Base-by-base conservation (phyloP, 352 stramenopile species). In the Globisporangium orthogonon region DNA sequence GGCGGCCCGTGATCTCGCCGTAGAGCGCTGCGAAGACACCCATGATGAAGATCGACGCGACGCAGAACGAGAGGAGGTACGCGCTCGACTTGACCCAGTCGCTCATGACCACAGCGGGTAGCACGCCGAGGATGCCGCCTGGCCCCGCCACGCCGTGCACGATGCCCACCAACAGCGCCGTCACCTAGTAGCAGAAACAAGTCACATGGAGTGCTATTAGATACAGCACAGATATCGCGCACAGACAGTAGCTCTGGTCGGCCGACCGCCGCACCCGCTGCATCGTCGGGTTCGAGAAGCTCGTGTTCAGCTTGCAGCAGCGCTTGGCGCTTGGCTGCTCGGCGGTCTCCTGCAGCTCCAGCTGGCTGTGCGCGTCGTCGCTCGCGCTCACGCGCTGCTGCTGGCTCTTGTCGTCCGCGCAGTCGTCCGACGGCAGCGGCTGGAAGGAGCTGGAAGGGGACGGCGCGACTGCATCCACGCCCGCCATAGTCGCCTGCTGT, bases 41-140 rank as follows among this genome's bases (percentile, higher is more conserved):
- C 84, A 97, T 96, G 30, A 89, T 88, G 44, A 96, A 63, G 53
- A 87, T 96, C 51, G 70, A 89, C n/a, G 74, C 78, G 9, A 87
- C 31, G 58, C 86, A 96, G 69, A 96, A 96, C 28, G 77, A 81
- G 6, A 74, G 58, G 18, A 97, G 59, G 66, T 96, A 97, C 28
- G 85, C 61, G 31, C 67, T 65, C 18, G 80, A 88, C 39, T 87
- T 70, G 53, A 60, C 57, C 60, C 62, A 74, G 60, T 91, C 67
- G 55, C 87, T 74, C 31, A 94, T 61, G 48, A 92, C 73, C 15
- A 95, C 76, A 0, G 86, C 86, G 0, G 87, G 86, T 17, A 96
- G 72, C 11, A 95, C 74, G 14, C 82, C 85, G 15, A 96, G 59
- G 49, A 85, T 71, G 50, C 73, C 73, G 2, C 76, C 71, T 0